phyloP scores from a whole-genome alignment of 2,329 filamentous ascomycete genomes.

The Trichoderma aggressivum region DNA sequence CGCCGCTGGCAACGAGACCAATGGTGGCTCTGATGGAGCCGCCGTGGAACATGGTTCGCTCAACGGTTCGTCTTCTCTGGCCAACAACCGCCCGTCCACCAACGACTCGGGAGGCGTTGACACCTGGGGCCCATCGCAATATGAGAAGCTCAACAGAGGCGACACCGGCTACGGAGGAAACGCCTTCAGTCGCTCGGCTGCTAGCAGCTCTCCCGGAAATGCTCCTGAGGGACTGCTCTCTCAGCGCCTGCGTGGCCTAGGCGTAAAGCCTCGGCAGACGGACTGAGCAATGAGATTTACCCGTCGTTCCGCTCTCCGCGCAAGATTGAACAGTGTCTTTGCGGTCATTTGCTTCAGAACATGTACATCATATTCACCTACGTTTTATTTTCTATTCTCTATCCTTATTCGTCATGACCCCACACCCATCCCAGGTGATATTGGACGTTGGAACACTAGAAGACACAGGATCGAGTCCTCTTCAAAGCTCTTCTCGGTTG shows the following conservation, averaged over 20 bases:
- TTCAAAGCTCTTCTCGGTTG: background rate
- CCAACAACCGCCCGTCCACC: constrained; percentile 33
- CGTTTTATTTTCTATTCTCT: background rate
- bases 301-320: background rate
- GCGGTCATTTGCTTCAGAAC: background rate
- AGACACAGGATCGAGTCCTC: background rate
- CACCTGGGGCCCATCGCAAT: constrained; percentile 38
- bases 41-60: constrained; percentile 26
- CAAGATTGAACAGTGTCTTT: background rate
- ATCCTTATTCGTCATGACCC: background rate
- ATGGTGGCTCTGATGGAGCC: constrained; percentile 29
- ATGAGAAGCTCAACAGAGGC: constrained; percentile 66
- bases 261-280: constrained; percentile 37
- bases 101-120: constrained; percentile 34
- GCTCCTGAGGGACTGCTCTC: constrained; percentile 66
- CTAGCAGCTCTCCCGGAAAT: constrained; percentile 29
- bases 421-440: background rate
- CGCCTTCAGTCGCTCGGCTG: constrained; percentile 39
- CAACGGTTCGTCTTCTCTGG: constrained; percentile 28
- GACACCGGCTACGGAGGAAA: constrained; percentile 62
- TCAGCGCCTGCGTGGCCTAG: constrained; percentile 62
- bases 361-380: background rate
- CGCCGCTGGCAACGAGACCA: constrained; percentile 32
- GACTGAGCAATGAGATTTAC: constrained; percentile 2
- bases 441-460: background rate